Evolutionary conservation across 2,329 filamentous ascomycete genomes (phyloP).

Genomic region (Penicillium sp.): DNA sequence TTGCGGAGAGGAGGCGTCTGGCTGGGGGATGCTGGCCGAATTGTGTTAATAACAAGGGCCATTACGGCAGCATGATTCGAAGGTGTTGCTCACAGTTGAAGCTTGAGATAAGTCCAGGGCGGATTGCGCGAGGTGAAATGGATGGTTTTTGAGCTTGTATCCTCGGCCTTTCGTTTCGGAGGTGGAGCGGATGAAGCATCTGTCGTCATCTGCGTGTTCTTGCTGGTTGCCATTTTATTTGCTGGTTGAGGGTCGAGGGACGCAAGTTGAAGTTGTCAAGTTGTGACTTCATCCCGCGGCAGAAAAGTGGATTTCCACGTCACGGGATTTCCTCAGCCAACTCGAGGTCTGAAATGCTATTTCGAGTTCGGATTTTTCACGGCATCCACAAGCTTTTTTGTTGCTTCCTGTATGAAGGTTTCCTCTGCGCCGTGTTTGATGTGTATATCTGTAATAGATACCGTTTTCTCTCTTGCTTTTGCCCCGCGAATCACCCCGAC

Average conservation of each 20-base stretch:
- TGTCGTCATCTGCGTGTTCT: not conserved
- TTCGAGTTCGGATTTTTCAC: slow-evolving; percentile 8
- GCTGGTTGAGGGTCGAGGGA: not conserved
- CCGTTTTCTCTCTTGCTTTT: slow-evolving; percentile 68
- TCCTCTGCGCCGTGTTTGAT: slow-evolving; percentile 39
- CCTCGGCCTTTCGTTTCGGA: slow-evolving; percentile 33
- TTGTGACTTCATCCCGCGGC: not conserved
- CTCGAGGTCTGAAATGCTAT: no score
- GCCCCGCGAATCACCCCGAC: slow-evolving; percentile 65
- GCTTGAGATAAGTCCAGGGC: slow-evolving; percentile 50
- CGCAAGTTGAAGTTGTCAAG: not conserved
- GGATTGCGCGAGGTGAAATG: slow-evolving; percentile 48
- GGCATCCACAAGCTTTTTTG: slow-evolving; percentile 24
- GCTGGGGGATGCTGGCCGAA: slow-evolving; percentile 33
- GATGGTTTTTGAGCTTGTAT: slow-evolving; percentile 22
- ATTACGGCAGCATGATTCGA: not conserved
- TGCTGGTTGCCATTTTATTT: not conserved
- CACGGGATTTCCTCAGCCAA: slow-evolving; percentile 20
- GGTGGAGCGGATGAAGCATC: not conserved
- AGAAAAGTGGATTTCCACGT: slow-evolving; percentile 19
- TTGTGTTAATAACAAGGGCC: slow-evolving; percentile 5
- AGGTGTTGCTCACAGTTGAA: slow-evolving; percentile 41
- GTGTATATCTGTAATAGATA: slow-evolving; percentile 42
- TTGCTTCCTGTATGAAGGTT: slow-evolving; percentile 27
- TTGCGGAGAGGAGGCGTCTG: slow-evolving; percentile 23